Evolutionary conservation across 768 basidiomycete genomes (phyloP).

Genomic region (Boletus speciosus): DNA sequence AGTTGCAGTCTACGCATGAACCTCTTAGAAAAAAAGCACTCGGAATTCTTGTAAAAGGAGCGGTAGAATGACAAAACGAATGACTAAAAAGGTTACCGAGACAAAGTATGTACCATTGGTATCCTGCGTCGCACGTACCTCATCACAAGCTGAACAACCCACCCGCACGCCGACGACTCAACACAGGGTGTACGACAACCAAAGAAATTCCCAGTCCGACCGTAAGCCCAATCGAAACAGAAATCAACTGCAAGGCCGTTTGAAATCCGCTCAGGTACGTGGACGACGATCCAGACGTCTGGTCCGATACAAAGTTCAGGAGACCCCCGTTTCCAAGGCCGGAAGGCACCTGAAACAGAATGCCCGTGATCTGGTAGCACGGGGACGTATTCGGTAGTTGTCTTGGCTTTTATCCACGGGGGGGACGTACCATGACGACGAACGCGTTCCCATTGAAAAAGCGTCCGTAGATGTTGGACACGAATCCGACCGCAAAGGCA

Average conservation of each 20-base stretch:
- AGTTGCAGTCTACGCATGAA: too few species aligned
- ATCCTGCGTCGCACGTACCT: too few species aligned
- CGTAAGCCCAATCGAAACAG: conserved; percentile 74
- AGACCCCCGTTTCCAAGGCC: conserved; percentile 80
- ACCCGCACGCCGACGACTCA: conserved; percentile 52
- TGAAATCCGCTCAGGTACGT: conserved; percentile 70
- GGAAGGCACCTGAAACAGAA: conserved; percentile 82
- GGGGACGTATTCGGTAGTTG: not conserved
- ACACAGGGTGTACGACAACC: conserved; percentile 62
- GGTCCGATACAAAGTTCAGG: conserved; percentile 61
- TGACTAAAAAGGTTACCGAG: too few species aligned
- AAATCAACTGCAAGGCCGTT: conserved; percentile 72
- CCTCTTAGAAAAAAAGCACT: too few species aligned
- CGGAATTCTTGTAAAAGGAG: too few species aligned
- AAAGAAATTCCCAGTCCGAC: conserved; percentile 75
- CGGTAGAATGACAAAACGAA: too few species aligned
- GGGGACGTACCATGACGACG: conserved; percentile 65
- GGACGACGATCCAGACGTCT: conserved; percentile 47
- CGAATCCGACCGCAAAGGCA: conserved; percentile 76
- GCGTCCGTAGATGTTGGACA: conserved; percentile 74
- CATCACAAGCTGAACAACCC: conserved; percentile 60
- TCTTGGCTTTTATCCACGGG: not conserved
- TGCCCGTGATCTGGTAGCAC: conserved; percentile 57
- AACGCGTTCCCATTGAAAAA: conserved; percentile 74
- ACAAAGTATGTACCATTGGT: too few species aligned